phyloP scores from a whole-genome alignment of 495 filamentous ascomycete species.

The Penicillium samsonianum region DNA sequence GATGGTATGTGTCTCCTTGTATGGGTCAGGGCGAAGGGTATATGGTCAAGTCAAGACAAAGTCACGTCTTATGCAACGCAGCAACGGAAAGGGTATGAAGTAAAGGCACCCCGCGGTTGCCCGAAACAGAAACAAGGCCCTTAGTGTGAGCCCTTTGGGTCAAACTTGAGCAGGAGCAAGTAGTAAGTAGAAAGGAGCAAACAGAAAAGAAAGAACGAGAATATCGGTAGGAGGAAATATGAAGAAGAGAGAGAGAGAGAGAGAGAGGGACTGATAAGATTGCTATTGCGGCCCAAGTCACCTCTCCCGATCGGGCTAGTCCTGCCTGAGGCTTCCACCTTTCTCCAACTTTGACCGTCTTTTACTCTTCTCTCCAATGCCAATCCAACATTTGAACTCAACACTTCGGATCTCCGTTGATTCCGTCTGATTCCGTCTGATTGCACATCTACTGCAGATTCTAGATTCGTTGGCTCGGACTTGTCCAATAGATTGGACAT shows the following conservation, averaged over 20 bases:
- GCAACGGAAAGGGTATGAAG: neutral
- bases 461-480: neutral
- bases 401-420: constrained; percentile 4
- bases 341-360: constrained; percentile 11
- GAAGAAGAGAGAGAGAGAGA: constrained; percentile 1
- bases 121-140: neutral
- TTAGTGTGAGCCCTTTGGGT: neutral
- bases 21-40: neutral
- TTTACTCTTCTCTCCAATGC: constrained; percentile 11
- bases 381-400: constrained; percentile 7
- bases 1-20: neutral
- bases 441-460: neutral
- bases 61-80: neutral
- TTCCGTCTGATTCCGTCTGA: neutral
- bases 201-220: neutral
- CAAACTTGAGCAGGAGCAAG: neutral
- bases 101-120: constrained; percentile 1
- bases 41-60: constrained; percentile 10
- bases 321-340: constrained; percentile 24
- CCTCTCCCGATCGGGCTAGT: constrained; percentile 24
- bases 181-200: neutral
- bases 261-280: constrained; percentile 16
- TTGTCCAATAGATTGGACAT: constrained; percentile 8
- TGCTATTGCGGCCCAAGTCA: constrained; percentile 33
- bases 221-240: neutral